Percentiles rank a stretch among this genome's conserved stretches.
Conservation (phyloP, 345 rosid species). For the Eucalyptus sideroxylon region DNA sequence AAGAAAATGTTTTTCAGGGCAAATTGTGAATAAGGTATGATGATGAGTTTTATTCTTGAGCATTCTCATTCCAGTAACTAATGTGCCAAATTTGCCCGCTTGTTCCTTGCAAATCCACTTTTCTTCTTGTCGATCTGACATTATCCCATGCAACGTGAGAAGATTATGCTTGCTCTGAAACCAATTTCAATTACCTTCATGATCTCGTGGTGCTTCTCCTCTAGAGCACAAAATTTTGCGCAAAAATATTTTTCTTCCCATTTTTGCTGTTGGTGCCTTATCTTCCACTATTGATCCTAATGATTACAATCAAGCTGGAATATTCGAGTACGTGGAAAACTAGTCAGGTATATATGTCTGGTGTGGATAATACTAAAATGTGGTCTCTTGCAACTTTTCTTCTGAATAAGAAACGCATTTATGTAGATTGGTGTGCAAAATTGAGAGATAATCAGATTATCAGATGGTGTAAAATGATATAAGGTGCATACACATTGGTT, state of each 20-base stretch:
- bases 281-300: neutral
- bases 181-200: neutral
- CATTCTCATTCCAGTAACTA: neutral
- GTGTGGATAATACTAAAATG: neutral
- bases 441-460: neutral
- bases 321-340: neutral
- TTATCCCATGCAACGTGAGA: neutral
- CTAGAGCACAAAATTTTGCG: neutral
- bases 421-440: neutral
- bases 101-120: neutral
- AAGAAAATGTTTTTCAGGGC: neutral
- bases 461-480: neutral
- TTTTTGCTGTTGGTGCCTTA: neutral
- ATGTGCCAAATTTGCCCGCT: neutral
- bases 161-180: neutral
- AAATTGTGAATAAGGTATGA: neutral
- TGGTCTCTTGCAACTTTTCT: neutral
- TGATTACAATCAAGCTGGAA: neutral
- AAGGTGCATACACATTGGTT: neutral
- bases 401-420: neutral
- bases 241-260: neutral
- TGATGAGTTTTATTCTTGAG: neutral
- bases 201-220: neutral
- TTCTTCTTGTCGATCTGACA: neutral
- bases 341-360: neutral